Conservation (phyloP, 495 filamentous ascomycete species). For the Penicillium verhagenii region DNA sequence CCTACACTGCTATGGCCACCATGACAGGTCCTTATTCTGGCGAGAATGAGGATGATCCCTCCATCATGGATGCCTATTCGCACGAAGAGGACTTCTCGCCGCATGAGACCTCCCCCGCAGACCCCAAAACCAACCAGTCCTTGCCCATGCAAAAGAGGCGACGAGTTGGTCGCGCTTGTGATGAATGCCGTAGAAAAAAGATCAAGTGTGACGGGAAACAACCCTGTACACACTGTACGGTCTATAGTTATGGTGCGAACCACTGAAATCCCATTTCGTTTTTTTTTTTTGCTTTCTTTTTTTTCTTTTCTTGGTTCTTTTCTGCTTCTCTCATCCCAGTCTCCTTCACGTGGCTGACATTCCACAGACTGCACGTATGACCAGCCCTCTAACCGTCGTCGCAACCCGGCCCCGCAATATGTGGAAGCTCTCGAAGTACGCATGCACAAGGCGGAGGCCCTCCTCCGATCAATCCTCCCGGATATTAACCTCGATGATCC, state of each 20-base stretch:
- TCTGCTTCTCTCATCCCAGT: conserved; percentile 6
- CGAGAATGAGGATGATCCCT: conserved; percentile 40
- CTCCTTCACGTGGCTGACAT: conserved; percentile 31
- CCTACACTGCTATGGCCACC: conserved; percentile 20
- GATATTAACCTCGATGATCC: conserved; percentile 84
- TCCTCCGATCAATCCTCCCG: conserved; percentile 78
- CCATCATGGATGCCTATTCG: conserved; percentile 21
- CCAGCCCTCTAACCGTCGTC: conserved; percentile 91
- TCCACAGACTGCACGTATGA: conserved; percentile 91
- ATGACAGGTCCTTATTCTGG: conserved; percentile 19
- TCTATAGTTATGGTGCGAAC: conserved; percentile 91
- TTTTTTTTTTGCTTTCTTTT: too few species aligned
- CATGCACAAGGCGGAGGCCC: conserved; percentile 77
- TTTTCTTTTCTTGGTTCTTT: too few species aligned
- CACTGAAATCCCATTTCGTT: conserved; percentile 9
- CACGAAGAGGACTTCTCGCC: conserved; percentile 32
- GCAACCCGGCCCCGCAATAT: conserved; percentile 93
- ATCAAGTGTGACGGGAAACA: conserved; percentile 99
- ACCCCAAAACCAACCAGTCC: conserved; percentile 30
- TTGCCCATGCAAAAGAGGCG: conserved; percentile 81
- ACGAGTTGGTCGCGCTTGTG: conserved; percentile 87
- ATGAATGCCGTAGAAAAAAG: conserved; percentile 96
- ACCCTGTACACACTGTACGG: conserved; percentile 95
- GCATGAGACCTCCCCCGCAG: conserved; percentile 26
- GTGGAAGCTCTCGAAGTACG: conserved; percentile 87